Evolutionary conservation across 2,329 filamentous ascomycete genomes (phyloP).

Genomic region (Rhynchosporium agropyri): DNA sequence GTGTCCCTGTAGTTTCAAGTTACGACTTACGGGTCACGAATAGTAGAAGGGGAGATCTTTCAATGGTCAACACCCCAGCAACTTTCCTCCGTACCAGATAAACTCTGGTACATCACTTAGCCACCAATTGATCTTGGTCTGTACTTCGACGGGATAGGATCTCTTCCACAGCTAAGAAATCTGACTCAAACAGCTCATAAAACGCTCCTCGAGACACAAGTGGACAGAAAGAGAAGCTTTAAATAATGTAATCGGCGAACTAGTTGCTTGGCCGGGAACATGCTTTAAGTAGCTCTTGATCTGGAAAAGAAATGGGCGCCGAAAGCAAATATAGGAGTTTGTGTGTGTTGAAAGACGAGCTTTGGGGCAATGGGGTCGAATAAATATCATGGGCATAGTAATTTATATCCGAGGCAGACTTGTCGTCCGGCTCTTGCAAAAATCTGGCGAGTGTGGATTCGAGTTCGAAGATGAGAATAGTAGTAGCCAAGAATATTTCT

Average conservation of each 20-base stretch:
- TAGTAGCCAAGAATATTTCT: too few relatives aligned
- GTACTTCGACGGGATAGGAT: not conserved
- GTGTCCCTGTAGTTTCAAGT: not conserved
- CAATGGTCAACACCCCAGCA: not conserved
- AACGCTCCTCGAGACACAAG: not conserved
- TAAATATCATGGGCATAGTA: conserved; percentile 1
- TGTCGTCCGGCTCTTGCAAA: not conserved
- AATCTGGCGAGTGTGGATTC: not conserved
- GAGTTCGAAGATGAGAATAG: too few relatives aligned
- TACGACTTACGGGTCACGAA: not conserved
- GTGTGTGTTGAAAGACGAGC: not conserved
- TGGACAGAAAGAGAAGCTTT: not conserved
- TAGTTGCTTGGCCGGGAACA: not conserved
- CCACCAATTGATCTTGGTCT: not conserved
- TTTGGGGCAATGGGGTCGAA: not conserved
- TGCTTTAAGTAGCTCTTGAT: conserved; percentile 5
- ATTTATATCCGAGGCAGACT: conserved; percentile 1
- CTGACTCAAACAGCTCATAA: conserved; percentile 6
- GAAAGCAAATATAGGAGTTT: conserved; percentile 9
- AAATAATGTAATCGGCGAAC: not conserved
- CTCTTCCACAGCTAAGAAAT: not conserved
- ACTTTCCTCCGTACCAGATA: not conserved
- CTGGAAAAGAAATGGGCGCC: conserved; percentile 5
- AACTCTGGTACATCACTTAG: not conserved
- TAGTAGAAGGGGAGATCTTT: not conserved